Conservation (phyloP, 345 rosid species). For the Brassica rapa region DNA sequence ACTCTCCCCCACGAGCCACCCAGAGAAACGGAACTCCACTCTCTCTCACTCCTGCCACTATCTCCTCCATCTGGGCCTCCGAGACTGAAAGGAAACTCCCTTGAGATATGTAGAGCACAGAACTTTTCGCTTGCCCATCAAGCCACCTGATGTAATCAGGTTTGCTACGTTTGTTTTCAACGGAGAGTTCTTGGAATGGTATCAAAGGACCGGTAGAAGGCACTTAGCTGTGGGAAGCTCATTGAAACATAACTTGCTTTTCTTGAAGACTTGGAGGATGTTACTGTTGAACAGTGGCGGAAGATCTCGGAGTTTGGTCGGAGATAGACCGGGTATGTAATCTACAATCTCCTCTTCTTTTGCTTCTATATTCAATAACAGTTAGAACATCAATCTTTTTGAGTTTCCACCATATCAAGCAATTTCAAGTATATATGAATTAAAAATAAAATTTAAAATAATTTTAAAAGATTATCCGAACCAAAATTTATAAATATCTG, state of each 20-base stretch:
- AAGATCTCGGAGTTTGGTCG: constrained; percentile 36
- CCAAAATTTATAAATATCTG: no score
- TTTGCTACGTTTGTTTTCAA: not conserved
- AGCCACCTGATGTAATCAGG: constrained; percentile 44
- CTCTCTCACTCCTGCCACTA: constrained; percentile 33
- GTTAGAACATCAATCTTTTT: not conserved
- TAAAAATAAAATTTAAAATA: no score
- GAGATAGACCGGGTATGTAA: constrained; percentile 43
- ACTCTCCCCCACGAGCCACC: constrained; percentile 48
- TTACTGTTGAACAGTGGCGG: constrained; percentile 29
- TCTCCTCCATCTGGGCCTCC: constrained; percentile 46
- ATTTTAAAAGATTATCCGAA: no score
- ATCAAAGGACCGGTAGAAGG: constrained; percentile 49
- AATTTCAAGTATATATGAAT: no score
- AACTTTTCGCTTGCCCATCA: constrained; percentile 39
- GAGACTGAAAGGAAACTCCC: constrained; percentile 49
- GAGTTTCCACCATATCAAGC: not conserved
- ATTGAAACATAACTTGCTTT: constrained; percentile 25
- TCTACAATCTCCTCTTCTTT: constrained; percentile 42
- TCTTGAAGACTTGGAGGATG: not conserved
- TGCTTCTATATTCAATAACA: not conserved
- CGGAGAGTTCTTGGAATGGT: constrained; percentile 29
- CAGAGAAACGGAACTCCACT: constrained; percentile 46
- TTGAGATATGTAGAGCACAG: constrained; percentile 48
- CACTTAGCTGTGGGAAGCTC: constrained; percentile 49